Conservation (phyloP, 2,329 filamentous ascomycete genomes). For the Botrytis byssoidea region DNA sequence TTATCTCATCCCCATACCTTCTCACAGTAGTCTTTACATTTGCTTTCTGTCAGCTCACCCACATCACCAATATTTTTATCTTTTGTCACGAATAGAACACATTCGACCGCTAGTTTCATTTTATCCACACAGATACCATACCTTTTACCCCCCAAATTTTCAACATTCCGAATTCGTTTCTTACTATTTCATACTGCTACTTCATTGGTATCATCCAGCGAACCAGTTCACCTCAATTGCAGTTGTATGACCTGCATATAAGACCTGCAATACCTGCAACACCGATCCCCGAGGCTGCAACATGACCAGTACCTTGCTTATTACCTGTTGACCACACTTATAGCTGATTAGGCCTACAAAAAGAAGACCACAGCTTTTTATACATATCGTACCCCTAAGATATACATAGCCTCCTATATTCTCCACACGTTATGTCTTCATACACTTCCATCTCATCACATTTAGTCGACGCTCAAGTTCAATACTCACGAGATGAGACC, state of each 20-base stretch:
- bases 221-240: conserved; percentile 10
- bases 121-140: background rate
- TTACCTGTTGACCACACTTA: conserved; percentile 29
- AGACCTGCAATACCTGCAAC: conserved; percentile 17
- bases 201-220: conserved; percentile 22
- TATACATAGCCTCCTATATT: conserved; percentile 36
- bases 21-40: conserved; percentile 3
- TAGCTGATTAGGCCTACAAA: conserved; percentile 27
- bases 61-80: conserved; percentile 1
- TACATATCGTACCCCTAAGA: conserved; percentile 26
- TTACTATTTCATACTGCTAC: background rate
- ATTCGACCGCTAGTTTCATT: background rate
- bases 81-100: background rate
- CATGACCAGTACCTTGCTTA: conserved; percentile 33
- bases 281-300: conserved; percentile 30
- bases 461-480: conserved; percentile 31
- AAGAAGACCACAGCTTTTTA: conserved; percentile 22
- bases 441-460: conserved; percentile 29
- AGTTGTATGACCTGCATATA: conserved; percentile 12
- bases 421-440: conserved; percentile 37
- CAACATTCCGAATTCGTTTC: background rate
- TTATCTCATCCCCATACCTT: conserved; percentile 4
- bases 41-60: conserved; percentile 19
- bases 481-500: conserved; percentile 31
- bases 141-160: background rate